A percentile compares a stretch with the other conserved stretches of the same genome.
These are phyloP conservation scores for Psophocarpus tetragonolobus DNA, from an alignment of 306 rosid species.

Conservation along the genomic window DNA sequence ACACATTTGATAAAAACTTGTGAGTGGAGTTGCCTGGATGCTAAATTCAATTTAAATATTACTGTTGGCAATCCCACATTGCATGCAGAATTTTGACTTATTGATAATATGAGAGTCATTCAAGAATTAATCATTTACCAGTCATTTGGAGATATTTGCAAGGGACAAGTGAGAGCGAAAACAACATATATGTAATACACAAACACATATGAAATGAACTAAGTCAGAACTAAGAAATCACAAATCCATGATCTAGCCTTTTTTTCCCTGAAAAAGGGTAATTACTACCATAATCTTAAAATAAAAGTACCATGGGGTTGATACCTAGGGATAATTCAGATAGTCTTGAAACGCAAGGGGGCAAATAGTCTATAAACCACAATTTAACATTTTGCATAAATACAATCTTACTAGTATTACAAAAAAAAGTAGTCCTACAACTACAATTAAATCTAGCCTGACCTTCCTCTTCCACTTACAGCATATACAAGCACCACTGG, in stretches of 20 bases:
- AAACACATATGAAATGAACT: not conserved
- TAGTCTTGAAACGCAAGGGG: not conserved
- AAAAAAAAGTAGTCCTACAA: constrained; percentile 1
- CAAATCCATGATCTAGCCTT: constrained; percentile 1
- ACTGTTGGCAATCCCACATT: not conserved
- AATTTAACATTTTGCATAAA: not conserved
- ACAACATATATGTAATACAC: not conserved
- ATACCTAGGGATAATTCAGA: not conserved
- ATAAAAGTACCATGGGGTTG: not conserved
- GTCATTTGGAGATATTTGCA: not conserved
- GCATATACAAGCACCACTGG: constrained; percentile 23
- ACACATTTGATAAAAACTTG: not conserved
- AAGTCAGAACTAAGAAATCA: not conserved
- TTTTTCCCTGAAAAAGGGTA: not conserved
- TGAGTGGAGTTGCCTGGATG: not conserved
- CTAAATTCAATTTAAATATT: not conserved
- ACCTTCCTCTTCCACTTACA: constrained; percentile 31
- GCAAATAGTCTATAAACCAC: not conserved
- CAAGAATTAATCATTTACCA: not conserved
- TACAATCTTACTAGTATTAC: not conserved
- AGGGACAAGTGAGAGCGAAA: not conserved
- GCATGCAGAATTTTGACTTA: not conserved
- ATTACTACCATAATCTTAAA: not conserved
- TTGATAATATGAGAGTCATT: not conserved
- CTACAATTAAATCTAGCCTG: constrained; percentile 21